Conservation (phyloP, 495 filamentous ascomycete species). For the Xylaria palmicola region DNA sequence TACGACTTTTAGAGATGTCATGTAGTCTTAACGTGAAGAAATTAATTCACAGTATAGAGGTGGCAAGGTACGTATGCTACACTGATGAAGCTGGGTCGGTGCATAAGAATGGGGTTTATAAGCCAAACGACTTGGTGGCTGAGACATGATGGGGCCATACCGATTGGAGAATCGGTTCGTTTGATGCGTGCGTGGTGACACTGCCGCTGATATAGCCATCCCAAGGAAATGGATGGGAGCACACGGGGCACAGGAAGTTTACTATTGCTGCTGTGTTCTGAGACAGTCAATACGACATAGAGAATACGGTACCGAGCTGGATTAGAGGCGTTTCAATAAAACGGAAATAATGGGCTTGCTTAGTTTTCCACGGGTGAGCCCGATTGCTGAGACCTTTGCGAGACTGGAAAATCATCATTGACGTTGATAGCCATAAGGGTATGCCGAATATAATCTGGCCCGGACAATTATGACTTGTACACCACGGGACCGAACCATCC, state of each 20-base stretch:
- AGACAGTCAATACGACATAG: neutral
- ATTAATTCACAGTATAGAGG: too few species aligned
- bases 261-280: neutral
- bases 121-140: neutral
- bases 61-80: neutral
- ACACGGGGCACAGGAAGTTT: too few species aligned
- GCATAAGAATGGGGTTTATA: too few species aligned
- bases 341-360: neutral
- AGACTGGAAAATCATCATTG: too few species aligned
- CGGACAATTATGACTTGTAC: too few species aligned
- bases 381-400: neutral
- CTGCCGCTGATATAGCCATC: neutral
- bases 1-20: too few species aligned
- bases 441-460: too few species aligned
- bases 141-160: neutral
- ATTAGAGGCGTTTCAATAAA: neutral
- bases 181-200: slow-evolving; percentile 1
- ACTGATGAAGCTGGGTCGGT: too few species aligned
- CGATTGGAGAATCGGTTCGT: slow-evolving; percentile 7
- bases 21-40: neutral
- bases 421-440: too few species aligned
- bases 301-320: neutral
- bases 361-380: neutral
- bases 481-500: too few species aligned
- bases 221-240: neutral